Evolutionary conservation across 2,329 filamentous ascomycete species (phyloP).

Genomic region (Capronia coronata): DNA sequence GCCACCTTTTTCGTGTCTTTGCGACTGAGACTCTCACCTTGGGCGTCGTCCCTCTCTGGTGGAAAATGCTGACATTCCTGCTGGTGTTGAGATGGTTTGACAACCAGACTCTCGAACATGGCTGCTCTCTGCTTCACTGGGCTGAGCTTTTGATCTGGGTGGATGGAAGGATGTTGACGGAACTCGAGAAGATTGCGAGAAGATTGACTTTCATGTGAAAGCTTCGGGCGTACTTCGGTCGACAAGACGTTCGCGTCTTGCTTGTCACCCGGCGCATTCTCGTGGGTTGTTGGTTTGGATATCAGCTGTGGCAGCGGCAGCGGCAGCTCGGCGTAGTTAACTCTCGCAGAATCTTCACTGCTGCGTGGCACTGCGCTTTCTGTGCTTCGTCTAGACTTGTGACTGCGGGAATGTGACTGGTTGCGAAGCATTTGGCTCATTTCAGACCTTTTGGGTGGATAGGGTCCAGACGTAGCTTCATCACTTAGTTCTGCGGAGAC

Average conservation of each 20-base stretch:
- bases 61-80: constrained; percentile 5
- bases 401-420: constrained; percentile 8
- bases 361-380: constrained; percentile 12
- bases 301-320: neutral
- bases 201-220: neutral
- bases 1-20: constrained; percentile 9
- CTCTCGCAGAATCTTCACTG: constrained; percentile 17
- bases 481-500: constrained; percentile 7
- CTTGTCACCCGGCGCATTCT: neutral
- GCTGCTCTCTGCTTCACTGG: constrained; percentile 23
- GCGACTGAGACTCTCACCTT: neutral
- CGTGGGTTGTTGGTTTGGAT: neutral
- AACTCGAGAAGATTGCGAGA: neutral
- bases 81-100: constrained; percentile 8
- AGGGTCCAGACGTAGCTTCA: constrained; percentile 5
- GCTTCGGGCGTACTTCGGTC: neutral
- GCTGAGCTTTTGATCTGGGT: constrained; percentile 11
- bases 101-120: constrained; percentile 22
- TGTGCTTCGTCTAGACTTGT: constrained; percentile 7
- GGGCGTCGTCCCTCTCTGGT: constrained; percentile 1
- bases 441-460: constrained; percentile 3
- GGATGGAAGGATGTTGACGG: neutral
- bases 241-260: neutral
- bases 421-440: constrained; percentile 3
- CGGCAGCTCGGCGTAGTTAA: constrained; percentile 9